A percentile compares a stretch with the other conserved stretches of the same genome.
These are phyloP conservation scores for Macrotyloma uniflorum DNA, from an alignment of 306 rosid genomes.

Conservation along the genomic window DNA sequence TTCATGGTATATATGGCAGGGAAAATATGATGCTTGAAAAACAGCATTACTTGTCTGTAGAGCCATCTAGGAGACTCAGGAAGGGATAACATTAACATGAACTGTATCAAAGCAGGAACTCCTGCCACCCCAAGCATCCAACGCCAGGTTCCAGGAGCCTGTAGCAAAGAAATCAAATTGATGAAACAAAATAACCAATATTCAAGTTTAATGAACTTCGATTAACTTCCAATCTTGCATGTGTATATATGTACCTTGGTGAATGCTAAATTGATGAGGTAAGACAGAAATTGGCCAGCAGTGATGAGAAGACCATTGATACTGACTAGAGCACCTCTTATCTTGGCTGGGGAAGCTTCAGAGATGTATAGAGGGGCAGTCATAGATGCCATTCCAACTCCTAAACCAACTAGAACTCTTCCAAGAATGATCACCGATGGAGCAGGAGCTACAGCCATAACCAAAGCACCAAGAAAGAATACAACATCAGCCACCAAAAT, in stretches of 20 bases:
- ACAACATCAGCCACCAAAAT: slow-evolving; percentile 66
- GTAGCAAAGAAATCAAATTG: slow-evolving; percentile 27
- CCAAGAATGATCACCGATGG: slow-evolving; percentile 79
- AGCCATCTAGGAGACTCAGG: slow-evolving; percentile 96
- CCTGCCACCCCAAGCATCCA: slow-evolving; percentile 92
- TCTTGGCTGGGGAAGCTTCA: slow-evolving; percentile 83
- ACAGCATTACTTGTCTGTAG: slow-evolving; percentile 60
- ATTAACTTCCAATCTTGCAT: neutral
- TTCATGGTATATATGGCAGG: neutral
- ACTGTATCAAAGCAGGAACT: slow-evolving; percentile 68
- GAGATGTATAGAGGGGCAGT: slow-evolving; percentile 88
- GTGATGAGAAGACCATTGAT: slow-evolving; percentile 77
- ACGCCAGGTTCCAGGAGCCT: slow-evolving; percentile 84
- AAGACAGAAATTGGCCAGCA: slow-evolving; percentile 81
- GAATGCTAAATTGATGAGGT: slow-evolving; percentile 76
- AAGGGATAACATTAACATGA: slow-evolving; percentile 67
- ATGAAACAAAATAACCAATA: neutral
- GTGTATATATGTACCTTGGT: slow-evolving; percentile 52
- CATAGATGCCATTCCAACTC: slow-evolving; percentile 94
- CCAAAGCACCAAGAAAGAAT: slow-evolving; percentile 66
- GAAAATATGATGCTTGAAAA: neutral
- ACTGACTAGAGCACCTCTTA: slow-evolving; percentile 83
- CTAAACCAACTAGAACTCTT: slow-evolving; percentile 78
- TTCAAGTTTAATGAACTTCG: neutral
- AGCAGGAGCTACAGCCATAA: slow-evolving; percentile 72